phyloP scores from a whole-genome alignment of 2,329 filamentous ascomycete species.

The Blastomyces gilchristii region DNA sequence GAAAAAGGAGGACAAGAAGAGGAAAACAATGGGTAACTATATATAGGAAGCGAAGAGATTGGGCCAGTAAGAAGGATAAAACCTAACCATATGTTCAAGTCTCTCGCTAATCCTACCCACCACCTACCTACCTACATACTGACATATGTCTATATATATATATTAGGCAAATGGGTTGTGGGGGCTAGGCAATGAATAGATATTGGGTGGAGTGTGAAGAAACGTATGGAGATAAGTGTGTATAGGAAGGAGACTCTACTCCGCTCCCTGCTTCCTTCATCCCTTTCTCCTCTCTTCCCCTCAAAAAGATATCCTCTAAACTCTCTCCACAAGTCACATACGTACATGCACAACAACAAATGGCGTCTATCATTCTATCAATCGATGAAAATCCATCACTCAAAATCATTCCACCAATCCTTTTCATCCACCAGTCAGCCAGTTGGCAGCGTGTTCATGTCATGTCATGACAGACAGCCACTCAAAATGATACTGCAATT shows the following conservation, averaged over 20 bases:
- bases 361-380: neutral
- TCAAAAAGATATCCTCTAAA: neutral
- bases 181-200: neutral
- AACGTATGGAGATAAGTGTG: neutral
- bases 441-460: neutral
- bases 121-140: neutral
- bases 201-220: neutral
- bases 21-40: neutral
- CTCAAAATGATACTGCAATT: neutral
- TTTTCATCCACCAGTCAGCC: neutral
- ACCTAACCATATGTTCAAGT: neutral
- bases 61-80: neutral
- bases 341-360: neutral
- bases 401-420: neutral
- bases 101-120: neutral
- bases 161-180: no score
- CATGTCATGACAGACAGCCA: neutral
- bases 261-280: neutral
- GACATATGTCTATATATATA: neutral
- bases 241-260: neutral
- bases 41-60: neutral
- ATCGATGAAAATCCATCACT: neutral
- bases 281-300: neutral
- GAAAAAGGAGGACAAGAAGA: neutral
- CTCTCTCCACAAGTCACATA: neutral